Evolutionary conservation across 441 rosid species (phyloP).

Genomic region (Croton setiger): DNA sequence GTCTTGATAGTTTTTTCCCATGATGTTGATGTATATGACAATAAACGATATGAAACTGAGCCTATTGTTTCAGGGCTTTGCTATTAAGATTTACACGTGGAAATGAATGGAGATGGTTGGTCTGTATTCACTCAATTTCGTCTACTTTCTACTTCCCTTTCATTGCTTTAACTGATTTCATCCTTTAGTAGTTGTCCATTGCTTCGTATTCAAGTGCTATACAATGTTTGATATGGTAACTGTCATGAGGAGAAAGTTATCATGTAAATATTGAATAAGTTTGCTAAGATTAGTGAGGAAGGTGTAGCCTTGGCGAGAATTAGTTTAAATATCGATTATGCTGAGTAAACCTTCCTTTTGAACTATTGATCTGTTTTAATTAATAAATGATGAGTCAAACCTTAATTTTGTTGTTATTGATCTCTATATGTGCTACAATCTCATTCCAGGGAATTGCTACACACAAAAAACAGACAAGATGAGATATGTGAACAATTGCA

Average conservation of each 20-base stretch:
- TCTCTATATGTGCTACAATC: conserved; percentile 7
- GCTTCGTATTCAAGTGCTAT: neutral
- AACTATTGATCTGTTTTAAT: neutral
- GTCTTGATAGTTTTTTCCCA: neutral
- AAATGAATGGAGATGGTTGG: neutral
- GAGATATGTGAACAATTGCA: conserved; percentile 53
- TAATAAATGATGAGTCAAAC: neutral
- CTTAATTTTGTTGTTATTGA: conserved; percentile 13
- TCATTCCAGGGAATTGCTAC: conserved; percentile 63
- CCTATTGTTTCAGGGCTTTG: neutral
- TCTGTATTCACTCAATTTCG: neutral
- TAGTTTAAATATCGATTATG: neutral
- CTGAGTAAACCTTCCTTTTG: conserved; percentile 1
- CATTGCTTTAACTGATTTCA: neutral
- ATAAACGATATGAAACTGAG: neutral
- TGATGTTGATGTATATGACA: neutral
- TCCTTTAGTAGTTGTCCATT: neutral
- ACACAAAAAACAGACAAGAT: conserved; percentile 54
- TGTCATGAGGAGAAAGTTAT: conserved; percentile 10
- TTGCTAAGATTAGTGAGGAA: neutral
- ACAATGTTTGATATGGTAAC: conserved; percentile 2
- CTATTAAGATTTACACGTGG: neutral
- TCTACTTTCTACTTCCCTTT: neutral
- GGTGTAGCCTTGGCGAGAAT: neutral
- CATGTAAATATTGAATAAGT: neutral